Base-by-base conservation (phyloP, 2,329 filamentous ascomycete genomes). In the Alternaria angustiovoidea region DNA sequence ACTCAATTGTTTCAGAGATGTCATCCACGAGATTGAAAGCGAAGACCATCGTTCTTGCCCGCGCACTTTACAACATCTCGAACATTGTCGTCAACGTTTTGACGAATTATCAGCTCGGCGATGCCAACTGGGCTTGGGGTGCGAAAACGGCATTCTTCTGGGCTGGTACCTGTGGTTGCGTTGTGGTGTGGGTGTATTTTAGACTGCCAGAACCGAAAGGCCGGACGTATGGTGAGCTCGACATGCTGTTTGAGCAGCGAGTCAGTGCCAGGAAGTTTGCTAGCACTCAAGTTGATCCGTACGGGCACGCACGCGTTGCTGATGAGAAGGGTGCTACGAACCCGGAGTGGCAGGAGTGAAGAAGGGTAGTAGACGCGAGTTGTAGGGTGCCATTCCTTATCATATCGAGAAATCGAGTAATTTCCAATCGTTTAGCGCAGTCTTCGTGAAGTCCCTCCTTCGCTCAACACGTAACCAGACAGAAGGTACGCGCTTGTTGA, bases 121-220 rank as follows among this genome's bases (percentile, higher is more conserved):
- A 67, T 0, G 85, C 83, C 1, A 89, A 88, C 0, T 96, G 93
- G 93, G 82, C 94, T 77, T 96, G 92, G 92, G 84, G 87, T 59
- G 94, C 94, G 78, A 94, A 87, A 71, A 87, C 92, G 1, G 92
- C 92, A 34, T 95, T 95, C 80, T 94, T 95, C 82, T 92, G 92
- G 90, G 89, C 88, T 18, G 90, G 89, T 1, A 89, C 92, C 44
- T 93, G 91, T 77, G 91, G 91, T 77, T 79, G 88, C 55, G 93
- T 91, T 79, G 87, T 92, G 67, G 79, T 94, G 4, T 96, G 93
- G 81, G 89, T 89, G 0, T 94, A 87, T 73, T 93, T 93, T 82
- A 86, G 91, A 8, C 82, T 94, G 0, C 93, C 93, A 0, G 93
- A 96, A 75, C 91, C 92, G 0, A 83, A 83, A 5, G 93, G 91